Evolutionary conservation across 345 rosid species (phyloP), one percentile per base, ranked within the genome.

Genomic region (Populus ilicifolia): DNA sequence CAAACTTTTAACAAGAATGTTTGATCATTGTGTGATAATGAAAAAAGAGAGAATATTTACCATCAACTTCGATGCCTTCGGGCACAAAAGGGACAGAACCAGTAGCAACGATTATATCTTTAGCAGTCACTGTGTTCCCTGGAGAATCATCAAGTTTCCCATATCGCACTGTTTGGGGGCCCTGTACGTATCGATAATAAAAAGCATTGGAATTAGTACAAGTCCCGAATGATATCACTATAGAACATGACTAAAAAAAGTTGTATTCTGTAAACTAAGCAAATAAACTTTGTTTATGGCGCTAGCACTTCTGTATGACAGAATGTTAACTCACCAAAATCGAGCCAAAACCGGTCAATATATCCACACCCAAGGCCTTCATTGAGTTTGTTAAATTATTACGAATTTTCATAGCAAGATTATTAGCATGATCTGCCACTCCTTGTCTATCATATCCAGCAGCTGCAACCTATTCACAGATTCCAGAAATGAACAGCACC

Each of bases 71-170:
- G 78, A 96, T 96, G 82, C 99, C 99, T 85, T 92, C 92, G 61
- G 98, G 99, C 23, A 96, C 98, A 83, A 96, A 94, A 11, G 99
- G 98, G 29, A 96, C 94, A 56, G 99, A 94, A 77, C 99, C 99
- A 78, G 99, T 96, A 64, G 98, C 99, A 71, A 94, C 89, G 80
- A 96, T 91, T 74, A 96, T 92, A 78, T 93, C 71, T 84, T 88
- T 92, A 3, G 93, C 97, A 35, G 97, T 92, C 75, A 92, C 84
- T 25, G 89, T 70, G 52, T 83, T 91, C 81, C 89, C 92, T 46
- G 89, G 73, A 61, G 77, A 79, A 38, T 89, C 89, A 72, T 74
- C 88, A 14, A 13, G 17, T 76, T 89, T 91, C 75, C 94, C 96
- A 87, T 87, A 93, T 83, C 89, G 89, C 82, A 96, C 97, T 89